Evolutionary conservation across 2,329 filamentous ascomycete species (phyloP), one percentile per base, ranked within the genome.

Genomic region (Aulographum hederae): DNA sequence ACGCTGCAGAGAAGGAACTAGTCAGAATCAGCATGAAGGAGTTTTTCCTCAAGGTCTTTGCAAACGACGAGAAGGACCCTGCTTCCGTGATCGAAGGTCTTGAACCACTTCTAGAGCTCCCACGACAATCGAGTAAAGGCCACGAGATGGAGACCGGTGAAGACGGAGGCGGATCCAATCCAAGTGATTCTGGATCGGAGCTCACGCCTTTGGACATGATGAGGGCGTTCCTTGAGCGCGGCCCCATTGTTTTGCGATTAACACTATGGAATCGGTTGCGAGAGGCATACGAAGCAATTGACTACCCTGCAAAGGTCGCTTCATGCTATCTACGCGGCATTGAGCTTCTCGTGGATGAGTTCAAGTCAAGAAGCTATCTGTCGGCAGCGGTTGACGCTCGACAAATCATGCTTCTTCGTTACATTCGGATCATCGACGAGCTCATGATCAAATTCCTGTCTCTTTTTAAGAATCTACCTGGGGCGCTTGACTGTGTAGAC

Each of bases 1-100:
- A 68, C n/a, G 80, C 82, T 1, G 75, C 89, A 5, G 85, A 95
- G 39, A 74, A 82, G 33, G 86, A 98, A 48, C 77, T 94, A 17
- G 86, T 81, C 10, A 84, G 85, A 44, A 65, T 95, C 20, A 93
- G 81, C 11, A 95, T 86, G 0, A 89, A 92, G 69, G 86, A 94
- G 46, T 95, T 95, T 51, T 95, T 98, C 52, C 65, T 84, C 31
- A 80, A 75, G 23, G 69, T 98, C 1, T 95, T 95, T 48, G 78
- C 80, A 37, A 74, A 85, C 23, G 78, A 89, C 35, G 69, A 75
- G 36, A 73, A 76, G 29, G 76, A 94, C 41, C 80, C 86, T 0
- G 68, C 86, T 10, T 67, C 75, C 4, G 71, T 94, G 14, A 94
- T 98, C 36, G 84, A 94, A 45, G 89, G 75, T 18, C 59, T 98